Percentiles rank a stretch among this genome's conserved stretches.
These are phyloP conservation scores for Exserohilum rostratum DNA, from an alignment of 2,329 filamentous ascomycete genomes.

Conservation along the genomic window DNA sequence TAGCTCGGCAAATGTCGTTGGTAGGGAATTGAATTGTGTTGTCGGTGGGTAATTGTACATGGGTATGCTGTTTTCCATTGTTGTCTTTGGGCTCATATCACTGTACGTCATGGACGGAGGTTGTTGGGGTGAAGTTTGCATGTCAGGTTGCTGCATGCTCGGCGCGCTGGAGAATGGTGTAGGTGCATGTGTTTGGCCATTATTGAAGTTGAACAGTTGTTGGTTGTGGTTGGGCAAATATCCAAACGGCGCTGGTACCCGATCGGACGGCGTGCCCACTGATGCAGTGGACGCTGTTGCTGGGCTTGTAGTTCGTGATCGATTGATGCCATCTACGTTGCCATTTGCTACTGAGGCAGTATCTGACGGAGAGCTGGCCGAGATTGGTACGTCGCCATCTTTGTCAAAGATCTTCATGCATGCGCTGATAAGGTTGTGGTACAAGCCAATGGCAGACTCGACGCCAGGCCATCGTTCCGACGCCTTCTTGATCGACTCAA, in stretches of 20 bases:
- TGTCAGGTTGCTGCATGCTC: conserved; percentile 24
- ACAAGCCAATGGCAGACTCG: conserved; percentile 80
- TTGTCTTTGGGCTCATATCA: conserved; percentile 39
- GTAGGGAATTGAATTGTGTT: conserved; percentile 41
- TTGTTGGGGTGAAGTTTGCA: conserved; percentile 38
- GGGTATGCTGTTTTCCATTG: conserved; percentile 37
- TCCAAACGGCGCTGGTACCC: conserved; percentile 42
- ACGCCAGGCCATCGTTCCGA: conserved; percentile 93
- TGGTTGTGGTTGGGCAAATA: conserved; percentile 46
- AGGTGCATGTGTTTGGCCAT: conserved; percentile 22
- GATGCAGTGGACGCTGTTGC: conserved; percentile 48
- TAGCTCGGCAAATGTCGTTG: conserved; percentile 46
- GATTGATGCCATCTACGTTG: conserved; percentile 50
- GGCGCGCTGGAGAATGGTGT: conserved; percentile 30
- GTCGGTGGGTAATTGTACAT: conserved; percentile 38
- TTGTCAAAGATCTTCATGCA: conserved; percentile 87
- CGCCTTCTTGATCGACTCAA: conserved; percentile 80
- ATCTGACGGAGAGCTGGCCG: conserved; percentile 56
- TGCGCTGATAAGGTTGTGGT: conserved; percentile 81
- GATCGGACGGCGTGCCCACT: conserved; percentile 46
- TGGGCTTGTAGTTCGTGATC: conserved; percentile 55
- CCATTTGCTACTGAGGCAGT: conserved; percentile 50
- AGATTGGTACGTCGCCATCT: conserved; percentile 57
- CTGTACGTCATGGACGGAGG: conserved; percentile 27
- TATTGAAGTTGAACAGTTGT: conserved; percentile 36